Conservation (phyloP, 2,329 filamentous ascomycete species). For the Venturiaceae sp. region DNA sequence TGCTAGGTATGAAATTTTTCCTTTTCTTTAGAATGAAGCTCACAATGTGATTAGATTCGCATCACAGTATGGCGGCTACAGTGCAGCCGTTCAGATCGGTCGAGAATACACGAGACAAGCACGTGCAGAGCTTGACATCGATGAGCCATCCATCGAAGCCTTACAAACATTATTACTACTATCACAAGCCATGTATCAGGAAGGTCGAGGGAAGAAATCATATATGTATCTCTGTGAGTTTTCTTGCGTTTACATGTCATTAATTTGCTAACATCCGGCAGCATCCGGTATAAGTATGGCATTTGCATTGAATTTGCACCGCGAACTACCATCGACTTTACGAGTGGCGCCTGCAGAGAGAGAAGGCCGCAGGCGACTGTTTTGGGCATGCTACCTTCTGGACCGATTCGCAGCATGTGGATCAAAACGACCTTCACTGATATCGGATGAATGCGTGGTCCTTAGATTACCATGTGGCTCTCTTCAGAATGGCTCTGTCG, state of each 20-base stretch:
- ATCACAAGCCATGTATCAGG: constrained; percentile 64
- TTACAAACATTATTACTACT: constrained; percentile 69
- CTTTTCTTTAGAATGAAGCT: constrained; percentile 47
- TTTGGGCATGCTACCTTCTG: constrained; percentile 83
- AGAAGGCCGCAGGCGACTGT: constrained; percentile 68
- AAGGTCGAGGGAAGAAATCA: constrained; percentile 72
- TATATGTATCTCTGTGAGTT: constrained; percentile 71
- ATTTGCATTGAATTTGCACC: constrained; percentile 69
- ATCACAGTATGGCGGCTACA: constrained; percentile 46
- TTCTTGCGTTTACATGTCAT: not conserved
- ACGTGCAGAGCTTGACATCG: constrained; percentile 61
- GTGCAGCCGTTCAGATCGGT: constrained; percentile 56
- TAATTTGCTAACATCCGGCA: constrained; percentile 24
- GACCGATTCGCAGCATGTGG: constrained; percentile 77
- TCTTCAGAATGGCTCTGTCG: constrained; percentile 48
- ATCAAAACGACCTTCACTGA: constrained; percentile 71
- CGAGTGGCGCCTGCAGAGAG: constrained; percentile 58
- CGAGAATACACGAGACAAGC: constrained; percentile 65
- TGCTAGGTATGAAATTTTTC: constrained; percentile 25
- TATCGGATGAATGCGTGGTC: constrained; percentile 66
- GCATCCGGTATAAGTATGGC: constrained; percentile 74
- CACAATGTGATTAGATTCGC: constrained; percentile 15
- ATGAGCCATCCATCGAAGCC: constrained; percentile 71
- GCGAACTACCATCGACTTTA: constrained; percentile 57
- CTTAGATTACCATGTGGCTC: constrained; percentile 69